Evolutionary conservation across 352 stramenopile species (phyloP), one percentile per base, ranked within the genome.

Genomic region (Lagenidium giganteum): DNA sequence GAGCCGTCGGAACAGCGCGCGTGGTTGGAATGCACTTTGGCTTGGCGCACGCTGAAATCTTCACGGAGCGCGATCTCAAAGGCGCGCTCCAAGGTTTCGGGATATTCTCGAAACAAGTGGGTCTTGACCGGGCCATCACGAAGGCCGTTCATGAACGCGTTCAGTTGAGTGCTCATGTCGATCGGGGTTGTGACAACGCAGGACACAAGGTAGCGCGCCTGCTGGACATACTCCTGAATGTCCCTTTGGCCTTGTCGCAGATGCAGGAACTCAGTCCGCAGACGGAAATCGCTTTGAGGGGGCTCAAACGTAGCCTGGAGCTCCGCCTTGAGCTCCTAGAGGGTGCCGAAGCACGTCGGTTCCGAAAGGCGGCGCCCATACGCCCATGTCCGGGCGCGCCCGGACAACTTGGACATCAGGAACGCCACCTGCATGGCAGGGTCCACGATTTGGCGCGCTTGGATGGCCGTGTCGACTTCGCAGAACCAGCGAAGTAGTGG

Each of bases 161-260:
- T 28, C 25, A 50, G 21, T 40, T 56, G 48, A 3, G 48, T 50
- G 1, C 37, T 17, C 7, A 26, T n/a, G 26, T 50, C 32, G n/a
- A 56, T 39, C 3, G 39, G 30, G 3, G 30, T 23, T 6, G n/a
- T 3, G 16, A 48, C 25, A 21, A 56, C 27, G 33, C 47, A 49
- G 22, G 25, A 42, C 27, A 40, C 39, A 13, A 55, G 31, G 33
- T 50, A 43, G 39, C 48, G 38, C 29, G 48, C 32, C 25, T 50
- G 14, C 40, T 56, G 31, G 27, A 28, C 21, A 26, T 45, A 56
- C 33, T 28, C 48, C 31, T 45, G 39, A 23, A 50, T 33, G 25
- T 55, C 40, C 35, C 29, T 18, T 30, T 55, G 47, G 36, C 40
- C 47, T 22, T 55, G 38, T 24, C 35, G 31, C 31, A 55, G 21